Percentiles rank a stretch among this genome's conserved stretches.
phyloP scores from a whole-genome alignment of 768 basidiomycete species.

The Cystofilobasidium ferigula region DNA sequence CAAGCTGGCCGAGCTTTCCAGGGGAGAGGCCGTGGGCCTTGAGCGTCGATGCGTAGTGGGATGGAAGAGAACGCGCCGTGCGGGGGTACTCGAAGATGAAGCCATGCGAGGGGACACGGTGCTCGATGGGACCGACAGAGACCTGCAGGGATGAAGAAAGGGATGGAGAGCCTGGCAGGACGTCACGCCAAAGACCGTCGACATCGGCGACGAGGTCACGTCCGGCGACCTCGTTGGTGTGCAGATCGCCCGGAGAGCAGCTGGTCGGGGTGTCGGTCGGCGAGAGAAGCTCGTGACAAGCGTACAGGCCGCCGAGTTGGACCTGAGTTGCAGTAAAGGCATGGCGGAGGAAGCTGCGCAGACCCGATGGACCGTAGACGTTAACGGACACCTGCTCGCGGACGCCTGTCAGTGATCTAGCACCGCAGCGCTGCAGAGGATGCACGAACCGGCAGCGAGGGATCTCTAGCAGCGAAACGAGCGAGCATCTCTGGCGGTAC shows the following conservation, averaged over 20 bases:
- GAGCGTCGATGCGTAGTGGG: constrained; percentile 43
- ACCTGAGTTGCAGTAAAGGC: constrained; percentile 59
- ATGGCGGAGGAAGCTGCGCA: constrained; percentile 62
- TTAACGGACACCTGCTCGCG: constrained; percentile 48
- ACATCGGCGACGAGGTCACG: constrained; percentile 47
- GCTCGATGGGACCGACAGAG: not conserved
- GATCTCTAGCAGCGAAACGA: constrained; percentile 10
- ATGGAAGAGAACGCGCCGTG: constrained; percentile 48
- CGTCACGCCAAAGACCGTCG: constrained; percentile 53
- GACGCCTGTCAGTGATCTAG: not conserved
- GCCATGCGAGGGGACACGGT: constrained; percentile 55
- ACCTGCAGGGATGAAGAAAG: constrained; percentile 38
- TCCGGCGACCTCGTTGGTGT: constrained; percentile 57
- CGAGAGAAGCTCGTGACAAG: constrained; percentile 65
- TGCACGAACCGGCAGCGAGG: constrained; percentile 16
- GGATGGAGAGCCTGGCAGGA: constrained; percentile 42
- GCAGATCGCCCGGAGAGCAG: constrained; percentile 42
- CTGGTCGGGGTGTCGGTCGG: constrained; percentile 47
- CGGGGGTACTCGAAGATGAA: constrained; percentile 59
- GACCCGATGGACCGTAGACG: constrained; percentile 67
- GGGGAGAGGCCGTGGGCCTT: constrained; percentile 49
- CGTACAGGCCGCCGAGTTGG: constrained; percentile 51
- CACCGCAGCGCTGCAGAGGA: not conserved
- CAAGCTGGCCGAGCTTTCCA: constrained; percentile 53
- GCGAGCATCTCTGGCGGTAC: constrained; percentile 37